These are phyloP conservation scores for Oryza coarctata DNA, from an alignment of 176 grass and related monocot species.

Conservation along the genomic window DNA sequence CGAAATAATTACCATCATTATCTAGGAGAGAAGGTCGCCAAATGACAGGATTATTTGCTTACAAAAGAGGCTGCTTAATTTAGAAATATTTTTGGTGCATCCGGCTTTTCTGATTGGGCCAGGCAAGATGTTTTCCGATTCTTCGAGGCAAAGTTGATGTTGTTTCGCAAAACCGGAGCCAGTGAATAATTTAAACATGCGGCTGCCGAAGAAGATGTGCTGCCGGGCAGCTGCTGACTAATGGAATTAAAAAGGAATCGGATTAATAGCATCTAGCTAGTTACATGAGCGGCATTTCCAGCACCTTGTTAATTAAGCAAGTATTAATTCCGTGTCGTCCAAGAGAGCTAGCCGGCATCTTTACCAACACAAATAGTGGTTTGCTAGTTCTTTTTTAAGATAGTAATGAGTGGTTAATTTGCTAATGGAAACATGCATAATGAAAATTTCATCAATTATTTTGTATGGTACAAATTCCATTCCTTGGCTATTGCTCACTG, in stretches of 20 bases:
- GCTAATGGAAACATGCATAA: conserved; percentile 33
- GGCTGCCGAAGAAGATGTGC: neutral
- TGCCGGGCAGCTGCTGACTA: neutral
- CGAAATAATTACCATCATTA: conserved; percentile 45
- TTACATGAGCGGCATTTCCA: neutral
- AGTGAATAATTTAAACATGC: conserved; percentile 13
- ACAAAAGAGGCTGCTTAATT: too few species aligned
- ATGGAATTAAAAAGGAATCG: neutral
- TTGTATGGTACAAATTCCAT: conserved; percentile 13
- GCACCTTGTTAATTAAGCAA: too few species aligned
- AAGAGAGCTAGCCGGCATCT: too few species aligned
- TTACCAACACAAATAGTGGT: neutral
- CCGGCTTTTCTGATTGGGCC: conserved; percentile 20
- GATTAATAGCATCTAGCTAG: neutral
- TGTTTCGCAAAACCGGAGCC: conserved; percentile 23
- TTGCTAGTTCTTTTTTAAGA: too few species aligned
- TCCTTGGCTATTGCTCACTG: neutral
- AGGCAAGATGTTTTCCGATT: conserved; percentile 8
- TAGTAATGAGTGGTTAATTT: too few species aligned
- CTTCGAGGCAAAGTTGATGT: conserved; percentile 38
- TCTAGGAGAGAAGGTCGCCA: conserved; percentile 17
- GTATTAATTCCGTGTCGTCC: too few species aligned
- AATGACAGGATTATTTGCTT: conserved; percentile 6
- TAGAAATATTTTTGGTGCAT: conserved; percentile 14
- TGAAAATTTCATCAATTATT: neutral